Base-by-base conservation (phyloP, 2,329 filamentous ascomycete genomes). In the Ophiostoma sp. region DNA sequence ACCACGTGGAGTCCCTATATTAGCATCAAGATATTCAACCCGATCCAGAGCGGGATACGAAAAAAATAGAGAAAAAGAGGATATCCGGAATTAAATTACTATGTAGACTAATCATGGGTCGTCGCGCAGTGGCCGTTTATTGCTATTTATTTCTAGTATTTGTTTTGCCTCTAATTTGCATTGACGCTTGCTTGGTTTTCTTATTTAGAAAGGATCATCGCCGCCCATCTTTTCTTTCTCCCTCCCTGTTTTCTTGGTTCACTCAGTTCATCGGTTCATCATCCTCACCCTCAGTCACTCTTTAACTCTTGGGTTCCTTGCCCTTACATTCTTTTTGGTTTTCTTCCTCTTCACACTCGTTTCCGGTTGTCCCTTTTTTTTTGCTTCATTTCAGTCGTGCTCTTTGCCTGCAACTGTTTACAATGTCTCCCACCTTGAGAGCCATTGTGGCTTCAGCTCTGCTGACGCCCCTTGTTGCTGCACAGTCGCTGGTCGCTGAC, bases 401-500 rank as follows among this genome's bases (percentile, higher is more conserved):
- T 39, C 13, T 64, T 39, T 13, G 4, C 7, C 57, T 23, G 36
- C 39, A 23, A 10, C 31, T 48, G 60, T 67, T 23, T n/a, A 52
- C 62, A 57, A 67, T 62, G 57, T 33, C 57, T 35, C 27, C 15
- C 23, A 11, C 23, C 64, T 36, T 73, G 35, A 44, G 66, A 23
- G 64, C 57, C 33, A 68, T 69, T 15, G 41, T 67, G 67, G 72
- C 70, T 3, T 70, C 71, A 1, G 71, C 71, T 0, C 39, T 72
- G 64, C 57, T 73, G 27, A 68, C 70, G 31, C 72, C 72, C 35
- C 65, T 73, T 35, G 68, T 57, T 5, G 69, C 64, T 35, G 72
- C 69, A 10, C 72, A 73, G 68, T 65, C 68, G 3, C 41, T 73
- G 62, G 71, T 71, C 7, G 71, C 72, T 23, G 62, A 71, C 67